Evolutionary conservation across 1,284 basidiomycete genomes (phyloP).

Genomic region (Ustilago crameri): DNA sequence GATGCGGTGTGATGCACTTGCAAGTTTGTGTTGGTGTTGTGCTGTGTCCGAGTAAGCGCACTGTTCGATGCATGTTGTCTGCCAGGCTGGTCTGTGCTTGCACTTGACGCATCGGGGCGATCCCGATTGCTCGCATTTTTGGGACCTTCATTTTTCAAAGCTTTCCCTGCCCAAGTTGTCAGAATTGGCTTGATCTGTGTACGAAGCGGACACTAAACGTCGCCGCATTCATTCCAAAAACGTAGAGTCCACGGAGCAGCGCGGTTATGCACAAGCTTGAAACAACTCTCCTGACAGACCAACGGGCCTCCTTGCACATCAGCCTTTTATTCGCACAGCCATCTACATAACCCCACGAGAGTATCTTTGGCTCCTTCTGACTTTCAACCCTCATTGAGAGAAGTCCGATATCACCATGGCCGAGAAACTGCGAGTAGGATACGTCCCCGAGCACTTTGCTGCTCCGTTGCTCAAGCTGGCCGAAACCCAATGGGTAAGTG

Average conservation of each 20-base stretch:
- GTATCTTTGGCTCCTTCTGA: no score
- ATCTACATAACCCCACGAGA: not conserved
- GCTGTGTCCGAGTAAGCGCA: slow-evolving; percentile 4
- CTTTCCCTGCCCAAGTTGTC: no score
- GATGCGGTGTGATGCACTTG: not conserved
- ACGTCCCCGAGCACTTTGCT: slow-evolving; percentile 65
- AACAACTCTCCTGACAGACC: no score
- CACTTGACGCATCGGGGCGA: not conserved
- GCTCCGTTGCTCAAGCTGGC: slow-evolving; percentile 59
- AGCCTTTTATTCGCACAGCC: no score
- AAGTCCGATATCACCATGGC: slow-evolving; percentile 7
- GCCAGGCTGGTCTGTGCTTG: slow-evolving; percentile 26
- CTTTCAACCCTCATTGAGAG: no score
- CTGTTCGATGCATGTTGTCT: not conserved
- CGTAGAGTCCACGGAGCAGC: no score
- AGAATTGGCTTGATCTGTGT: no score
- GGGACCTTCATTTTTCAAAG: no score
- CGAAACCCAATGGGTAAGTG: slow-evolving; percentile 52
- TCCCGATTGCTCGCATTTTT: not conserved
- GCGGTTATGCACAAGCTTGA: no score
- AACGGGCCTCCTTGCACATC: no score
- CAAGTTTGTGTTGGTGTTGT: not conserved
- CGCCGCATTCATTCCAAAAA: no score
- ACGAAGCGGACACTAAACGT: no score
- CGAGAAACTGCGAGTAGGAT: slow-evolving; percentile 54